These are phyloP conservation scores for Alternaria rosae DNA, from an alignment of 2,329 filamentous ascomycete species.

Conservation along the genomic window DNA sequence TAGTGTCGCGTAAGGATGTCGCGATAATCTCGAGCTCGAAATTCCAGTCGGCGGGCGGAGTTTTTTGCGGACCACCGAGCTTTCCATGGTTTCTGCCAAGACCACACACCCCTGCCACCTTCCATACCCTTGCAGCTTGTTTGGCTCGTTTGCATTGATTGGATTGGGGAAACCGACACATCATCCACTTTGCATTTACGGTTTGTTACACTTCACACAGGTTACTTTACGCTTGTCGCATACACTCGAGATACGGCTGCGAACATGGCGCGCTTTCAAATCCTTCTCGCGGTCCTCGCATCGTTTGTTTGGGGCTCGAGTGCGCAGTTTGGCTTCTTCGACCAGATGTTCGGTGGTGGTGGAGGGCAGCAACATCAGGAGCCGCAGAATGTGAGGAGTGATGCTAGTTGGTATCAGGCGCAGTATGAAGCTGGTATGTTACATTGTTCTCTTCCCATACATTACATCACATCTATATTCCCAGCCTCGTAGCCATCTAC, in stretches of 20 bases:
- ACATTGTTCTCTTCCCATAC: background rate
- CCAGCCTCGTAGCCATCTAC: background rate
- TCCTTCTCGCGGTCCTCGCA: conserved; percentile 53
- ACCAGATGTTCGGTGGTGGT: conserved; percentile 88
- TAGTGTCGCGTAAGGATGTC: conserved; percentile 9
- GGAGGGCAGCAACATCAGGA: conserved; percentile 64
- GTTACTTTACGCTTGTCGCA: background rate
- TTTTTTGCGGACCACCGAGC: conserved; percentile 37
- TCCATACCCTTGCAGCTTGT: background rate
- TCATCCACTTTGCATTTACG: conserved; percentile 29
- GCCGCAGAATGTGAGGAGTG: conserved; percentile 82
- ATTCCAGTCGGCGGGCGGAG: conserved; percentile 19
- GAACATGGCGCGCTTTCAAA: conserved; percentile 41
- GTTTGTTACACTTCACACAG: conserved; percentile 2
- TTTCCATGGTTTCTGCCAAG: conserved; percentile 5
- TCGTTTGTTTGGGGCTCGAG: conserved; percentile 66
- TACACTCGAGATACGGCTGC: background rate
- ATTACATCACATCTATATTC: background rate
- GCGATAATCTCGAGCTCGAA: conserved; percentile 6
- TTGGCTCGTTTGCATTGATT: conserved; percentile 17
- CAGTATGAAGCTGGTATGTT: conserved; percentile 71
- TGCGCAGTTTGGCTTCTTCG: conserved; percentile 96
- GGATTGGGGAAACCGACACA: conserved; percentile 9
- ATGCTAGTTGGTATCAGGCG: conserved; percentile 79
- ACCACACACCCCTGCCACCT: background rate